Evolutionary conservation across 73 alveolate genomes (phyloP).

Genomic region (Paraurostyla sp.): DNA sequence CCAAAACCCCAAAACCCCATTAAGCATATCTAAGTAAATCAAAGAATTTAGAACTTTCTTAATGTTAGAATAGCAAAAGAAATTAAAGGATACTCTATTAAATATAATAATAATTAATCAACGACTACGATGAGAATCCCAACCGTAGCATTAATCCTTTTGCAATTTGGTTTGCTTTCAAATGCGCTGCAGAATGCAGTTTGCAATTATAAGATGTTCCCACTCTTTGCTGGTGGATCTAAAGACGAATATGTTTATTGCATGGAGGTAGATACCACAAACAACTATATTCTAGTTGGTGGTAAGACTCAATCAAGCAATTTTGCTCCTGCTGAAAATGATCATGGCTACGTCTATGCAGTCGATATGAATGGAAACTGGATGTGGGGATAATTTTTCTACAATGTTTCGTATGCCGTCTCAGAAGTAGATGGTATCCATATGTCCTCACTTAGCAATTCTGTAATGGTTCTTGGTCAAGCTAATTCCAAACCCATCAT

Average conservation of each 20-base stretch:
- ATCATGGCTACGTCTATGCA: conserved; percentile 61
- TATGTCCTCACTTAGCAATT: conserved; percentile 30
- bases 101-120: background rate
- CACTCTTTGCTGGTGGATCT: conserved; percentile 59
- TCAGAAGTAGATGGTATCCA: conserved; percentile 7
- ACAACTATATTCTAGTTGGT: conserved; percentile 45
- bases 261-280: background rate
- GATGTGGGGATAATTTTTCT: conserved; percentile 71
- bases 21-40: too few species aligned
- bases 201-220: conserved; percentile 61
- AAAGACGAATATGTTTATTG: conserved; percentile 19
- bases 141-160: conserved; percentile 9
- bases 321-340: conserved; percentile 64
- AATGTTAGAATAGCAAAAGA: too few species aligned
- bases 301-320: conserved; percentile 44
- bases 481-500: conserved; percentile 59
- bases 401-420: conserved; percentile 61
- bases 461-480: conserved; percentile 28
- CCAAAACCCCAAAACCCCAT: too few species aligned
- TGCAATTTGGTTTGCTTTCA: conserved; percentile 3
- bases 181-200: background rate
- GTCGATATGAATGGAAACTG: conserved; percentile 58
- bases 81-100: too few species aligned
- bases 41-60: too few species aligned
- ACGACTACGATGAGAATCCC: conserved; percentile 17